These are phyloP conservation scores for Tremellales sp. DNA, from an alignment of 1,284 basidiomycete species.

Conservation along the genomic window DNA sequence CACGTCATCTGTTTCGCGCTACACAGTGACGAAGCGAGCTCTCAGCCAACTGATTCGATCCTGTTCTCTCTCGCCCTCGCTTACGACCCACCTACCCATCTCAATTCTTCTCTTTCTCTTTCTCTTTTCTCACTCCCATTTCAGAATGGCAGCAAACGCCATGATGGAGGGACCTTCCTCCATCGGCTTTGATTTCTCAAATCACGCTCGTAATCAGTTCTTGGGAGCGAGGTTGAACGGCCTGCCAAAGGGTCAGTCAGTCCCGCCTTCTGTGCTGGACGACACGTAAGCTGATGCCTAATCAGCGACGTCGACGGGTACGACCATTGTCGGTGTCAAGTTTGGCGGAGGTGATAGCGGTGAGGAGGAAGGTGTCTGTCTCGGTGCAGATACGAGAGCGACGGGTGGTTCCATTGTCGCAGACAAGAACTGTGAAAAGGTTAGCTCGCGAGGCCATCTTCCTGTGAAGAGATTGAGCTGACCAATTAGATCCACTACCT, in stretches of 20 bases:
- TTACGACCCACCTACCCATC: not conserved
- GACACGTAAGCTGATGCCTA: not conserved
- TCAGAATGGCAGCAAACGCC: slow-evolving; percentile 28
- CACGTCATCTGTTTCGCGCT: slow-evolving; percentile 1
- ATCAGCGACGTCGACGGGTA: slow-evolving; percentile 87
- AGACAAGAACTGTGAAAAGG: slow-evolving; percentile 99
- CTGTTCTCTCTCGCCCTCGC: slow-evolving; percentile 3
- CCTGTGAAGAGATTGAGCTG: not conserved
- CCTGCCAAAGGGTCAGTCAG: slow-evolving; percentile 50
- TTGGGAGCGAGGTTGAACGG: slow-evolving; percentile 51
- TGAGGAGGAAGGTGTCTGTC: slow-evolving; percentile 78
- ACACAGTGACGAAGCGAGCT: not conserved
- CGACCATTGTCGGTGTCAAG: slow-evolving; percentile 90
- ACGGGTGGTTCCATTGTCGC: slow-evolving; percentile 94
- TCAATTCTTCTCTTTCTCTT: not conserved
- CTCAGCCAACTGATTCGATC: not conserved
- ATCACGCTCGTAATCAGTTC: slow-evolving; percentile 71
- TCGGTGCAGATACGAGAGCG: slow-evolving; percentile 95
- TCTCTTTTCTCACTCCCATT: not conserved
- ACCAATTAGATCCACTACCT: slow-evolving; percentile 85
- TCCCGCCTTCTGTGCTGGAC: not conserved
- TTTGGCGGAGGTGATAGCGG: slow-evolving; percentile 58
- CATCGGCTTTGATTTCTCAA: slow-evolving; percentile 68
- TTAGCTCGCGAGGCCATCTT: slow-evolving; percentile 47
- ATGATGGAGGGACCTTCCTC: slow-evolving; percentile 18